A percentile compares a stretch with the other conserved stretches of the same genome.
These are phyloP conservation scores for Scenedesmus sp. DNA, from an alignment of 163 green algal genomes.

Conservation along the genomic window DNA sequence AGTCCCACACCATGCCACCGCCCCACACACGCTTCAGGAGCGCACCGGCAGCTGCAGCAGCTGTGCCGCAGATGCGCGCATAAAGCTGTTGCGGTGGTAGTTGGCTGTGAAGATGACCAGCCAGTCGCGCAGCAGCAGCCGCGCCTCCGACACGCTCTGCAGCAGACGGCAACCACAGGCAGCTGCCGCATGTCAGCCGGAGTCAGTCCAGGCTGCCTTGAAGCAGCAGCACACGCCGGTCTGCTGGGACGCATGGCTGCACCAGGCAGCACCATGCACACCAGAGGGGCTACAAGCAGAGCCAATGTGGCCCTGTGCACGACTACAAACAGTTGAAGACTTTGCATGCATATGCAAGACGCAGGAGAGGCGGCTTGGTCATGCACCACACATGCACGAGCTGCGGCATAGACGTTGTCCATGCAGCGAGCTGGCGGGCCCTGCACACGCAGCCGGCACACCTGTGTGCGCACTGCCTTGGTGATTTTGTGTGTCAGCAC, in stretches of 20 bases:
- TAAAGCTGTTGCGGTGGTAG: slow-evolving; percentile 75
- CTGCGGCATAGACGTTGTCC: too few relatives aligned
- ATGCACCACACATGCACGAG: too few relatives aligned
- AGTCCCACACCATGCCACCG: too few relatives aligned
- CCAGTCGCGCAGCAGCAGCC: slow-evolving; percentile 89
- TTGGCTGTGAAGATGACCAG: slow-evolving; percentile 83
- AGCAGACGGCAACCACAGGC: slow-evolving; percentile 28
- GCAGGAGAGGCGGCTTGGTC: not conserved
- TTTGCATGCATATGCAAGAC: not conserved
- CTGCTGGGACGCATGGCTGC: not conserved
- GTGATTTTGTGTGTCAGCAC: slow-evolving; percentile 89
- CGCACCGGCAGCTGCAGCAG: slow-evolving; percentile 62
- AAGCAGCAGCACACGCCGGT: not conserved
- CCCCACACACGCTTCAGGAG: too few relatives aligned
- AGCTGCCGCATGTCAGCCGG: not conserved
- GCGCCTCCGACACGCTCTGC: slow-evolving; percentile 72
- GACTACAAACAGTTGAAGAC: not conserved
- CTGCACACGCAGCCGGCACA: not conserved
- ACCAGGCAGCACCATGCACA: not conserved
- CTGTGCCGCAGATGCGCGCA: slow-evolving; percentile 47
- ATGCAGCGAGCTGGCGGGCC: not conserved
- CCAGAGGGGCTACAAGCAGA: not conserved
- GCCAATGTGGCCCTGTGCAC: too few relatives aligned
- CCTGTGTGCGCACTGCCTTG: slow-evolving; percentile 52
- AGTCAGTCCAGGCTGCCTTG: not conserved